phyloP scores from a whole-genome alignment of 768 basidiomycete genomes.

The Mycena venus region DNA sequence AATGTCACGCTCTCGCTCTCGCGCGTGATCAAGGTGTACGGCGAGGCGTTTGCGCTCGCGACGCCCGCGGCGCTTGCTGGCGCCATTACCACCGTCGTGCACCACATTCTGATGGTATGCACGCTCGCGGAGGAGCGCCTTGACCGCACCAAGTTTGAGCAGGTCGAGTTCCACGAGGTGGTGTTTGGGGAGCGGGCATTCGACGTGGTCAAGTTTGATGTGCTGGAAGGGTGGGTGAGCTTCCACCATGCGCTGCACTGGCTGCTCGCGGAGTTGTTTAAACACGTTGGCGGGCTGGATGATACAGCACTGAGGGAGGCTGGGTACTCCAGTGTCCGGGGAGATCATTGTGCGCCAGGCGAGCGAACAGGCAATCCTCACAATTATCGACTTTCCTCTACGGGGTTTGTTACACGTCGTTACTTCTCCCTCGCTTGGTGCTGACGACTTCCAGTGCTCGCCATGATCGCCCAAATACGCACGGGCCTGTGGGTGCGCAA shows the following conservation, averaged over 20 bases:
- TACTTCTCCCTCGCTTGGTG: neutral
- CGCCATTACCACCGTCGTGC: constrained; percentile 78
- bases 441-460: constrained; percentile 67
- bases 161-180: constrained; percentile 75
- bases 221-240: constrained; percentile 86
- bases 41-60: constrained; percentile 81
- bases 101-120: constrained; percentile 80
- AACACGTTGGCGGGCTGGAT: constrained; percentile 79
- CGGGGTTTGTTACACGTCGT: constrained; percentile 68
- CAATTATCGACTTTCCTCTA: constrained; percentile 89
- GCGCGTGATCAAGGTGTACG: constrained; percentile 90
- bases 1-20: constrained; percentile 93
- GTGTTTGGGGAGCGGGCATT: constrained; percentile 71
- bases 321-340: constrained; percentile 66
- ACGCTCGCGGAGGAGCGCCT: constrained; percentile 75
- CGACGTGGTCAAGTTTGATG: constrained; percentile 82
- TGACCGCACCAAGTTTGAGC: constrained; percentile 74
- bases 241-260: constrained; percentile 95
- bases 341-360: constrained; percentile 74
- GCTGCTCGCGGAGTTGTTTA: constrained; percentile 90
- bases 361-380: constrained; percentile 77
- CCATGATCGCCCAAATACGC: constrained; percentile 95
- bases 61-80: constrained; percentile 69
- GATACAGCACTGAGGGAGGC: constrained; percentile 65
- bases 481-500: constrained; percentile 98